A percentile compares a stretch with the other conserved stretches of the same genome.
These are phyloP conservation scores for Lecanicillium sp. DNA, from an alignment of 2,329 filamentous ascomycete genomes.

Conservation along the genomic window DNA sequence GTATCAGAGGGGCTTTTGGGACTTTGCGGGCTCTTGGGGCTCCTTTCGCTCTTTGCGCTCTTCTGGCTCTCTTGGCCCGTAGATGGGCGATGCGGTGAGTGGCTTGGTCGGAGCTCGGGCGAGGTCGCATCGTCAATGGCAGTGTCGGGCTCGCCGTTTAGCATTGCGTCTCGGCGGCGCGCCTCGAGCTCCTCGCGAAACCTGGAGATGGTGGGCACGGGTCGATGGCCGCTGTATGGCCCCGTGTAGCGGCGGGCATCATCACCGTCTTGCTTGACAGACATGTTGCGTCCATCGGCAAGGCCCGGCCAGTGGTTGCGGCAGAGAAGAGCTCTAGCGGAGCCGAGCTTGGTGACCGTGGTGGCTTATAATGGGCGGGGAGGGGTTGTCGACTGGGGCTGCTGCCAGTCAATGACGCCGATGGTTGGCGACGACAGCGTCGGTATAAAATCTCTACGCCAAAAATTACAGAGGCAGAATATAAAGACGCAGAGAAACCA, in stretches of 20 bases:
- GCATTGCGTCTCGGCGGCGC: slow-evolving; percentile 30
- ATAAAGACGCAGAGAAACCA: too few species aligned
- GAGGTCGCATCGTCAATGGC: slow-evolving; percentile 26
- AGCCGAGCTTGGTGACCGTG: too few species aligned
- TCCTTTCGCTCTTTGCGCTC: slow-evolving; percentile 9
- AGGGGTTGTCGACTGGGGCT: too few species aligned
- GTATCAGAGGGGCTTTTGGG: slow-evolving; percentile 11
- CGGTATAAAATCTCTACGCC: too few species aligned
- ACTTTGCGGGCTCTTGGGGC: slow-evolving; percentile 2
- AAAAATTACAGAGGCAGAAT: too few species aligned
- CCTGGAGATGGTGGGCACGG: slow-evolving; percentile 39
- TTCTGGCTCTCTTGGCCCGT: slow-evolving; percentile 18
- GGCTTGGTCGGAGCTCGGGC: slow-evolving; percentile 14
- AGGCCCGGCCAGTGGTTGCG: background rate
- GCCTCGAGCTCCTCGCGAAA: slow-evolving; percentile 38
- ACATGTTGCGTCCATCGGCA: slow-evolving; percentile 18
- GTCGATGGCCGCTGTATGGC: slow-evolving; percentile 33
- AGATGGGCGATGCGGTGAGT: slow-evolving; percentile 16
- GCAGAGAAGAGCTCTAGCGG: slow-evolving; percentile 5
- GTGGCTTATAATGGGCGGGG: too few species aligned
- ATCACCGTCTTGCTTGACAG: slow-evolving; percentile 27
- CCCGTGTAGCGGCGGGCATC: slow-evolving; percentile 28
- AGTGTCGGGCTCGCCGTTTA: slow-evolving; percentile 19
- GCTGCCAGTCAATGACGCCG: too few species aligned
- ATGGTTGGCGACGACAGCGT: too few species aligned